Percentiles rank a stretch among this genome's conserved stretches.
These are phyloP conservation scores for Telfairia occidentalis DNA, from an alignment of 331 rosid genomes.

Conservation along the genomic window DNA sequence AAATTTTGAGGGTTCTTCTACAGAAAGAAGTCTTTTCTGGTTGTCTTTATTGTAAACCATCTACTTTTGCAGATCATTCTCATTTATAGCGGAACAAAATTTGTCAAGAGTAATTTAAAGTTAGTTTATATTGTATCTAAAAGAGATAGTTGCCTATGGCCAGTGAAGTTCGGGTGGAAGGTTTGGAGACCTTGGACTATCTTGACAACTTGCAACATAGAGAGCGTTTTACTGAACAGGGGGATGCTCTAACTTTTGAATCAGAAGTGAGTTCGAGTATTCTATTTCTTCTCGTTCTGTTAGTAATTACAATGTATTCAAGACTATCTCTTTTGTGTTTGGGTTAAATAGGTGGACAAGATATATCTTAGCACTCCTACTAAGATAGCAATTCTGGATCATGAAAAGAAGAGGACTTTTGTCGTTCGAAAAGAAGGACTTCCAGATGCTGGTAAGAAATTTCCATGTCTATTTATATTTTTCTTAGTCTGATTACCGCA, in stretches of 20 bases:
- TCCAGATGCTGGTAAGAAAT: constrained; percentile 72
- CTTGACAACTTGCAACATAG: constrained; percentile 65
- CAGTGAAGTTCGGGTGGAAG: constrained; percentile 84
- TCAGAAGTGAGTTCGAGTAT: constrained; percentile 40
- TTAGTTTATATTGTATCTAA: constrained; percentile 5
- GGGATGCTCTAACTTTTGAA: constrained; percentile 69
- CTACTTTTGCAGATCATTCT: background rate
- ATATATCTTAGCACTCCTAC: constrained; percentile 55
- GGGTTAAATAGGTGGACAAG: constrained; percentile 52
- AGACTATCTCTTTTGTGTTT: constrained; percentile 9
- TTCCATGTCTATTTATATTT: background rate
- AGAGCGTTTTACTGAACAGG: constrained; percentile 73
- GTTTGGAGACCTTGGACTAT: constrained; percentile 77
- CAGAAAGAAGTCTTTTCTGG: background rate
- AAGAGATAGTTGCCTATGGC: constrained; percentile 13
- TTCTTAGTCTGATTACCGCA: background rate
- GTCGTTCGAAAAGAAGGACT: constrained; percentile 68
- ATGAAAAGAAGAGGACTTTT: constrained; percentile 71
- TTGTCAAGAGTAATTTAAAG: background rate
- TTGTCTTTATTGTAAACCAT: background rate
- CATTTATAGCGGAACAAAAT: background rate
- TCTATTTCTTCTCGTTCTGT: constrained; percentile 4
- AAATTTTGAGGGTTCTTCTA: background rate
- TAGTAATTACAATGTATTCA: constrained; percentile 10
- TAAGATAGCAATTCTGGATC: constrained; percentile 73